A percentile compares a stretch with the other conserved stretches of the same genome.
phyloP scores from a whole-genome alignment of 208 protist genomes.

The Crithidia bombi region DNA sequence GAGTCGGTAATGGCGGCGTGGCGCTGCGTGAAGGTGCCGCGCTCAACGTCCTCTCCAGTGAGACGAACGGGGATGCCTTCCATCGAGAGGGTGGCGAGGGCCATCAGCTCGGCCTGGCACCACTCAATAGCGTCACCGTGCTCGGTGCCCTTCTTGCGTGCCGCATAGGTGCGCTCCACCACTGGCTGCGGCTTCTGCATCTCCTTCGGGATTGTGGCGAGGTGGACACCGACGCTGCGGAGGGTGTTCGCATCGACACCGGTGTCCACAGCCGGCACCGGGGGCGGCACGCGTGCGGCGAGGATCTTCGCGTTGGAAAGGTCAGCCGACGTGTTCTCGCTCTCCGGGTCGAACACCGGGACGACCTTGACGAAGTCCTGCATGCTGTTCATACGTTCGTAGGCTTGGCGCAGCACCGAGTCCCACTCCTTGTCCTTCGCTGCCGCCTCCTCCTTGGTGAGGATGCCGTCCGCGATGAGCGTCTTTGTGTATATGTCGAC shows the following conservation, averaged over 20 bases:
- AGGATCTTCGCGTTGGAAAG: conserved; percentile 51
- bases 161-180: conserved; percentile 91
- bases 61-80: conserved; percentile 95
- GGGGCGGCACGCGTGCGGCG: conserved; percentile 28
- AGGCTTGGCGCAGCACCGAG: conserved; percentile 75
- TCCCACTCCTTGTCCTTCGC: conserved; percentile 80
- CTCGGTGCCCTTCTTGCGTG: conserved; percentile 87
- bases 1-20: conserved; percentile 96
- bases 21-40: conserved; percentile 98
- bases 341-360: conserved; percentile 74
- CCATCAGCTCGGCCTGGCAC: conserved; percentile 95
- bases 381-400: conserved; percentile 72
- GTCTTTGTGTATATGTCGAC: conserved; percentile 92
- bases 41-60: conserved; percentile 97
- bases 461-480: conserved; percentile 80
- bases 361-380: conserved; percentile 88
- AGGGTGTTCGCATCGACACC: conserved; percentile 74
- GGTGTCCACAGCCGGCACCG: conserved; percentile 62
- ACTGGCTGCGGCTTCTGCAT: conserved; percentile 89
- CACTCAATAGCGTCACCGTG: conserved; percentile 92
- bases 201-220: conserved; percentile 88
- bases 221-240: conserved; percentile 64
- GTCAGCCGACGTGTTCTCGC: conserved; percentile 69
- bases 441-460: conserved; percentile 68
- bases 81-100: conserved; percentile 92